Percentiles rank a stretch among this genome's conserved stretches.
These are phyloP conservation scores for Diplodia seriata DNA, from an alignment of 2,329 filamentous ascomycete species.

Conservation along the genomic window DNA sequence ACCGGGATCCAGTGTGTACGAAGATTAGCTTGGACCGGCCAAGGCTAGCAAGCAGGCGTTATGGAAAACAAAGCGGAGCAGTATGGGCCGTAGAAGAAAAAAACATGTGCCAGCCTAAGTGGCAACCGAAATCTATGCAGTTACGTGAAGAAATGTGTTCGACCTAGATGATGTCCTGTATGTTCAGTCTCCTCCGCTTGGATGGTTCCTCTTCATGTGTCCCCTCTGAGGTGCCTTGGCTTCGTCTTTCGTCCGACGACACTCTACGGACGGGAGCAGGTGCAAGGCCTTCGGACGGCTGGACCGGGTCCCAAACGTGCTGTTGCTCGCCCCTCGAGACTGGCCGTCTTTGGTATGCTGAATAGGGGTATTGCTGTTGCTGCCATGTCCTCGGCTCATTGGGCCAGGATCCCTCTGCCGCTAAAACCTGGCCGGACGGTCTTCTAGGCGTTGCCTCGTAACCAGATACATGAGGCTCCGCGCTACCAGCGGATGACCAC, in stretches of 20 bases:
- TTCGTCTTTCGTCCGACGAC: conserved; percentile 12
- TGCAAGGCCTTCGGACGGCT: neutral
- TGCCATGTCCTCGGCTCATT: conserved; percentile 18
- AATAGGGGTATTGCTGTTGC: neutral
- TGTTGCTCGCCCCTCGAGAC: conserved; percentile 2
- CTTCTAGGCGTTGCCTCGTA: conserved; percentile 19
- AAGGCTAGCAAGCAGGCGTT: neutral
- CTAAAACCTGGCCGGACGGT: neutral
- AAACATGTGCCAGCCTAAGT: conserved; percentile 5
- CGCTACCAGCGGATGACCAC: conserved; percentile 22
- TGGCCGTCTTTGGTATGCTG: conserved; percentile 5
- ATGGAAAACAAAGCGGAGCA: conserved; percentile 1
- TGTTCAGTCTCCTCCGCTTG: conserved; percentile 35
- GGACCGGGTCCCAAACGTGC: neutral
- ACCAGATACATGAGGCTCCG: neutral
- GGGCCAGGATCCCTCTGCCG: conserved; percentile 11
- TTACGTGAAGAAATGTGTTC: neutral
- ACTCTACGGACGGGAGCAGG: conserved; percentile 14
- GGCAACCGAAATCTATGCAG: conserved; percentile 12
- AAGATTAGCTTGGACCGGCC: conserved; percentile 4
- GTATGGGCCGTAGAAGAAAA: conserved; percentile 1
- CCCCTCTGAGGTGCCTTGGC: conserved; percentile 9
- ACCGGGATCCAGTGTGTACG: neutral
- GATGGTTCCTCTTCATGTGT: conserved; percentile 29
- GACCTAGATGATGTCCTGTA: conserved; percentile 31